Conservation (phyloP, 257 asterid species). For the Orobanche coerulescens region DNA sequence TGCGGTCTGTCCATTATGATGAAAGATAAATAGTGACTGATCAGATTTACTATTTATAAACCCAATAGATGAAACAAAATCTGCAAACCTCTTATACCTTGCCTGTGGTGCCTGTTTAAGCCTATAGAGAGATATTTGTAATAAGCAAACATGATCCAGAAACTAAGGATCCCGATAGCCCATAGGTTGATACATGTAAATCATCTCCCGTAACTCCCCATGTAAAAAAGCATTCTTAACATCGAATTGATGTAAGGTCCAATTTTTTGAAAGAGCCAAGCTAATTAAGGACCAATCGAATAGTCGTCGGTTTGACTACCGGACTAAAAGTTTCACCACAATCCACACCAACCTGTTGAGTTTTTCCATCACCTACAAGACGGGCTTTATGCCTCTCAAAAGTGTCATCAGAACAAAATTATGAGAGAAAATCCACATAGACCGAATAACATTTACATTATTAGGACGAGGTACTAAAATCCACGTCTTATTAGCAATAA, state of each 20-base stretch:
- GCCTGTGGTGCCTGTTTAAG: background rate
- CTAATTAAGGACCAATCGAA: background rate
- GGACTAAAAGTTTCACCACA: background rate
- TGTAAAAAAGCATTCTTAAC: background rate
- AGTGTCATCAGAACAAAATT: background rate
- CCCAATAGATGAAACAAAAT: background rate
- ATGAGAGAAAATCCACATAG: background rate
- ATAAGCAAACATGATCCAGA: background rate
- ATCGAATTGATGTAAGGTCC: background rate
- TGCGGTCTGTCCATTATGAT: too few species aligned
- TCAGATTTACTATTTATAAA: background rate
- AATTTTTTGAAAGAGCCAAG: background rate
- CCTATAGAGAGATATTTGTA: background rate
- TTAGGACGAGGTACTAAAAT: background rate
- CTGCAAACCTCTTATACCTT: background rate
- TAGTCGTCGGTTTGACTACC: background rate
- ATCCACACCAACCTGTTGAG: background rate
- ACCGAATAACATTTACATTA: background rate
- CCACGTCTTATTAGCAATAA: background rate
- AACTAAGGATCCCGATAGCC: background rate
- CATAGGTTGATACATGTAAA: background rate
- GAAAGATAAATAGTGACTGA: background rate
- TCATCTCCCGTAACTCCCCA: background rate
- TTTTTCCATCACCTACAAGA: background rate
- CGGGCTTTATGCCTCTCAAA: conserved; percentile 2